These are phyloP conservation scores for Conidiobolus incongruus DNA, from an alignment of 371 early-diverging fungal genomes.

Conservation along the genomic window DNA sequence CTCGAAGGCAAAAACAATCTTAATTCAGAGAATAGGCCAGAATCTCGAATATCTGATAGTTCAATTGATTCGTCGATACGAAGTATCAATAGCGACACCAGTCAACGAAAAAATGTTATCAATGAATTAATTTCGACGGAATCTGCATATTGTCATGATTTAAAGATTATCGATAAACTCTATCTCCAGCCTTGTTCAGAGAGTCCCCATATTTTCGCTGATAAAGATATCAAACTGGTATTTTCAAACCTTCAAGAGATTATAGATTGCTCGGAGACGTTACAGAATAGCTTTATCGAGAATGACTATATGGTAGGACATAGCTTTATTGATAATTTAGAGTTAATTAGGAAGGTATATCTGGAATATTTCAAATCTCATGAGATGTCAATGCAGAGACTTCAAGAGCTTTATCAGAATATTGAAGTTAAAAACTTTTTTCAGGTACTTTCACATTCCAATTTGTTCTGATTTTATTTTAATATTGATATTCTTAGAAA, in stretches of 20 bases:
- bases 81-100: neutral
- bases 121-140: slow-evolving; percentile 37
- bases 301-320: neutral
- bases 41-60: no score
- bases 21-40: no score
- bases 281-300: neutral
- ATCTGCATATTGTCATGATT: slow-evolving; percentile 19
- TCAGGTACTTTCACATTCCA: slow-evolving; percentile 10
- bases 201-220: neutral
- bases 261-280: neutral
- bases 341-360: slow-evolving; percentile 17
- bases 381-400: slow-evolving; percentile 29
- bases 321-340: neutral
- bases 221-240: neutral
- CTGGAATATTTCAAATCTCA: slow-evolving; percentile 55
- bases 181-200: slow-evolving; percentile 14
- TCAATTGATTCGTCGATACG: no score
- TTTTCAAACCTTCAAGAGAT: slow-evolving; percentile 5
- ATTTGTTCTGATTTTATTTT: neutral
- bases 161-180: slow-evolving; percentile 24
- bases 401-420: slow-evolving; percentile 28
- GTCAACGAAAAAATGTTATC: slow-evolving; percentile 9
- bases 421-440: slow-evolving; percentile 21
- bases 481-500: slow-evolving; percentile 6
- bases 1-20: no score